Percentiles rank a stretch among this genome's conserved stretches.
Evolutionary conservation across 75 land plant species (phyloP).

Genomic region (Sequoia sempervirens): DNA sequence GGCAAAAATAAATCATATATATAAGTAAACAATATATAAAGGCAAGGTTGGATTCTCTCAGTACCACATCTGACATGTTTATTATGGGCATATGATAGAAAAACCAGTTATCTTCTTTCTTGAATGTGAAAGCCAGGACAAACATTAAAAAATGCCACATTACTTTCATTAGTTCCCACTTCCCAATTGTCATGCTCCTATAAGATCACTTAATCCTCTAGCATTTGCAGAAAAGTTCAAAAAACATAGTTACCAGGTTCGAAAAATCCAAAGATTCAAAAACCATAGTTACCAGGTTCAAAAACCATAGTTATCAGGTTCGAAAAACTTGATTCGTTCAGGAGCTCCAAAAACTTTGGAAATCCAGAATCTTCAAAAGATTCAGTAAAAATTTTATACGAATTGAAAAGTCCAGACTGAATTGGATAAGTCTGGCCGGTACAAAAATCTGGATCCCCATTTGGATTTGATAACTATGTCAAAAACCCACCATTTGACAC

Average conservation of each 20-base stretch:
- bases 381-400: no score
- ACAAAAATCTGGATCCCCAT: no score
- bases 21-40: background rate
- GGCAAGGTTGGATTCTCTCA: background rate
- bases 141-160: background rate
- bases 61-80: background rate
- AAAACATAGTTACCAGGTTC: no score
- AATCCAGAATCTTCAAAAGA: no score
- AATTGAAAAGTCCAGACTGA: no score
- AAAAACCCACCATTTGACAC: background rate
- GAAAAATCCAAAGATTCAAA: no score
- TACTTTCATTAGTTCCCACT: background rate
- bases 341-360: no score
- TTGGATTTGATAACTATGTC: background rate
- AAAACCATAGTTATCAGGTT: no score
- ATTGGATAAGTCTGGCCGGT: no score
- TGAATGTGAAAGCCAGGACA: background rate
- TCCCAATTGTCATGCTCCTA: background rate
- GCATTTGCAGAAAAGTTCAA: background rate
- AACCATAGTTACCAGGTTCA: no score
- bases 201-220: background rate
- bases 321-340: no score
- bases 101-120: background rate
- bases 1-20: background rate
- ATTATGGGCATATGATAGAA: background rate